phyloP scores from a whole-genome alignment of 805 yeast genomes.

The Wickerhamomyces subpelliculosus region DNA sequence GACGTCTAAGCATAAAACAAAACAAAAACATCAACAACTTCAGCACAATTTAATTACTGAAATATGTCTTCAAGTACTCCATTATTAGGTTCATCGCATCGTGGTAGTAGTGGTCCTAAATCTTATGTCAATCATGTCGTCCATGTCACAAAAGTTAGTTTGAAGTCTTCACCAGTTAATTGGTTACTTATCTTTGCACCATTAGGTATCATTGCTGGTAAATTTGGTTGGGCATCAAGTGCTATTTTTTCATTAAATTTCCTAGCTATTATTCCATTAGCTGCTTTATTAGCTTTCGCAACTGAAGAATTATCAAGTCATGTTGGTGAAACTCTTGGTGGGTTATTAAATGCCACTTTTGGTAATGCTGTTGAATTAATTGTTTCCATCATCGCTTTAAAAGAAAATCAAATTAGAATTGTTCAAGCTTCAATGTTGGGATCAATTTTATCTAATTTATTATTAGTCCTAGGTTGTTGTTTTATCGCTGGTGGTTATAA shows the following conservation, averaged over 20 bases:
- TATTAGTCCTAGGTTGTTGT: slow-evolving; percentile 92
- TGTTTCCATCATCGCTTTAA: slow-evolving; percentile 85
- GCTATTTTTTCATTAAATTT: slow-evolving; percentile 69
- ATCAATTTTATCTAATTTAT: slow-evolving; percentile 78
- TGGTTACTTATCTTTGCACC: slow-evolving; percentile 81
- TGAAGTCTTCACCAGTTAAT: slow-evolving; percentile 66
- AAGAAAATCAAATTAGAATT: slow-evolving; percentile 80
- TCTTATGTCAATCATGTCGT: slow-evolving; percentile 14
- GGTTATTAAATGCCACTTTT: slow-evolving; percentile 90
- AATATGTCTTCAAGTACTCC: slow-evolving; percentile 18
- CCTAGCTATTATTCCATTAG: slow-evolving; percentile 86
- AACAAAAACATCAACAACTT: not conserved
- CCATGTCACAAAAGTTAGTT: slow-evolving; percentile 21
- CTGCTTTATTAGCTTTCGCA: slow-evolving; percentile 83
- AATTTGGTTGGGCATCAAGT: slow-evolving; percentile 44
- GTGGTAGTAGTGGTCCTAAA: slow-evolving; percentile 1
- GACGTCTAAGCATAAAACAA: no score
- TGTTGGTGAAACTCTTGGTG: slow-evolving; percentile 90
- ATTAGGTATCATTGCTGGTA: slow-evolving; percentile 72
- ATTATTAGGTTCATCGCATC: slow-evolving; percentile 5
- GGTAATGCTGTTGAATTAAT: slow-evolving; percentile 98
- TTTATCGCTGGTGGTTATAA: slow-evolving; percentile 89
- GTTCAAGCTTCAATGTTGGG: slow-evolving; percentile 98
- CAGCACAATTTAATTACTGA: not conserved
- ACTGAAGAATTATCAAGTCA: slow-evolving; percentile 87